Evolutionary conservation across 495 filamentous ascomycete species (phyloP), one percentile per base, ranked within the genome.

Genomic region (Xylona heveae): DNA sequence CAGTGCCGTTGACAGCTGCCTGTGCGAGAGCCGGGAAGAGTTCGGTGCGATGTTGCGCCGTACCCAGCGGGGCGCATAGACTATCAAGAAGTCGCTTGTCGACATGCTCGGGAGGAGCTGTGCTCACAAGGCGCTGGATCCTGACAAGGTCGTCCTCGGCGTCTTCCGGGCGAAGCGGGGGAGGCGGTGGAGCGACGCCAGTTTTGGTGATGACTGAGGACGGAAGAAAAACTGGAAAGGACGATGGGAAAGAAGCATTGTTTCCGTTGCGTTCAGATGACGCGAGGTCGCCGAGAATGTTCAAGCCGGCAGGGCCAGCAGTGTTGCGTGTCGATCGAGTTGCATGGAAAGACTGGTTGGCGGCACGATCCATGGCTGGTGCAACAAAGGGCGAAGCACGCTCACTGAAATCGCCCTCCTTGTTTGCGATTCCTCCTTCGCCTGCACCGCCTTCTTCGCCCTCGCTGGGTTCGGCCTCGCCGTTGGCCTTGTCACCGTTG

Each of bases 121-220:
- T n/a, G 8, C 12, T 30, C 2, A 34, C 31, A 9, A 37, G n/a
- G 1, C 42, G 43, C 13, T 43, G 21, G 44, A 57, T 54, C 28
- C 52, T 42, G 20, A 29, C 42, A 13, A 57, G 34, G 29, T 57
- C 54, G 17, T 45, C 39, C 4, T 57, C 54, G 12, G 47, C 35
- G 22, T 57, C 54, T 19, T 38, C 29, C 5, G 37, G 10, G 6
- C 36, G 24, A 8, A 57, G 47, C 0, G 47, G 37, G 0, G 44
- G 18, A 1, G 51, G 47, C 14, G 51, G 38, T 3, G 51, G 48
- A 2, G 50, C 20, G 3, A 24, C 21, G 30, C 20, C 23, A 13
- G 22, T 33, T 18, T 30, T 31, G 5, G 23, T 30, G 12, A 18
- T 20, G 6, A 8, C 9, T 1, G 19, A 37, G 24, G 28, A 30